Conservation (phyloP, 2,329 filamentous ascomycete species). For the Colletotrichum sp. region DNA sequence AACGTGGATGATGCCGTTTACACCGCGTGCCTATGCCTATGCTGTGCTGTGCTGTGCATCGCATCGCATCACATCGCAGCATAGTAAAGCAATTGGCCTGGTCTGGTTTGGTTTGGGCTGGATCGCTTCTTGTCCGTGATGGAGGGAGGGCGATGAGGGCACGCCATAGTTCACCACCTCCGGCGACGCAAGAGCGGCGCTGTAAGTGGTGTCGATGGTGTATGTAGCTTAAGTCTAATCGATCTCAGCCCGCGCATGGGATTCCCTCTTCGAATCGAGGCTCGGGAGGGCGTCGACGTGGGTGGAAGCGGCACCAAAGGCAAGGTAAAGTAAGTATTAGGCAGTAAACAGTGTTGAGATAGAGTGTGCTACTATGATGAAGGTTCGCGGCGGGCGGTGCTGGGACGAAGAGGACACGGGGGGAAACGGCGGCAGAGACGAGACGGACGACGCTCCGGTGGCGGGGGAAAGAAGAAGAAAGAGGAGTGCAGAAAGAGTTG, state of each 20-base stretch:
- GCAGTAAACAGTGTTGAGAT: not conserved
- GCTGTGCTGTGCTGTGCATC: conserved; percentile 5
- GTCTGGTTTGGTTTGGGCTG: not conserved
- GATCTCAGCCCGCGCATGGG: not conserved
- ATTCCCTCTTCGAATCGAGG: not conserved
- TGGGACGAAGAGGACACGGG: not conserved
- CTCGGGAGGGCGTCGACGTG: not conserved
- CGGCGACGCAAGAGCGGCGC: not conserved
- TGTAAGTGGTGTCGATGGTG: not conserved
- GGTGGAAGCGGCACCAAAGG: not conserved
- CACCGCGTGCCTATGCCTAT: not conserved
- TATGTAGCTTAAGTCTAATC: not conserved
- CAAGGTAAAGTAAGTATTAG: not conserved
- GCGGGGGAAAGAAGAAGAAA: not conserved
- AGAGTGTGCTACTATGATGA: not conserved
- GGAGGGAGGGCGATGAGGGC: not conserved
- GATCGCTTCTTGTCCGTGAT: not conserved
- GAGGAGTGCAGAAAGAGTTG: not conserved
- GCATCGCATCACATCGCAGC: not conserved
- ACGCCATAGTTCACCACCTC: not conserved
- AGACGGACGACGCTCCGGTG: not conserved
- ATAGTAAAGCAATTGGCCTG: not conserved
- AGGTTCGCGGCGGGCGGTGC: not conserved
- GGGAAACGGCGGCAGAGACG: not conserved
- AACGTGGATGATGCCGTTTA: conserved; percentile 1